Conservation (phyloP, 495 filamentous ascomycete species). For the Aspergillus wentii region DNA sequence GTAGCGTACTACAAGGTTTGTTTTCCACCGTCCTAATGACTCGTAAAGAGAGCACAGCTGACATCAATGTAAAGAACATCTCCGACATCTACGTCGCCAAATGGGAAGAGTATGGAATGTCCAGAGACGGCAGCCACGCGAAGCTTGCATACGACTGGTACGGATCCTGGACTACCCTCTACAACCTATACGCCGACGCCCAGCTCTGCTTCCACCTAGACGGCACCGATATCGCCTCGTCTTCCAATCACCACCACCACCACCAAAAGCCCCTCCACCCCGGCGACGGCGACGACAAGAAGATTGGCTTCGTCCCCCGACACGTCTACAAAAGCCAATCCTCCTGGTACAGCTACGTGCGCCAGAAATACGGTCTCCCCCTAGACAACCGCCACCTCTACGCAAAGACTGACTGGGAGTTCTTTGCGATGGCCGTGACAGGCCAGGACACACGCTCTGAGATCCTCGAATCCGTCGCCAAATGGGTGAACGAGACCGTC, state of each 20-base stretch:
- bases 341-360: slow-evolving; percentile 81
- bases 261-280: slow-evolving; percentile 42
- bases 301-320: slow-evolving; percentile 57
- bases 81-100: slow-evolving; percentile 73
- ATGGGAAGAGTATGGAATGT: slow-evolving; percentile 79
- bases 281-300: slow-evolving; percentile 2
- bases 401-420: slow-evolving; percentile 91
- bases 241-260: slow-evolving; percentile 1
- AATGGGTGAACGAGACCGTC: slow-evolving; percentile 81
- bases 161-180: slow-evolving; percentile 92
- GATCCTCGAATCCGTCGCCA: slow-evolving; percentile 72
- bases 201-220: slow-evolving; percentile 77
- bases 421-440: slow-evolving; percentile 80
- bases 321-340: slow-evolving; percentile 79
- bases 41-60: no score
- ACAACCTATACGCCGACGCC: slow-evolving; percentile 83
- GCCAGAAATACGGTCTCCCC: slow-evolving; percentile 75
- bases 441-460: slow-evolving; percentile 58
- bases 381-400: slow-evolving; percentile 84
- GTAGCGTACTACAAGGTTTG: slow-evolving; percentile 59
- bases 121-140: slow-evolving; percentile 75
- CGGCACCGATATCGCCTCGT: slow-evolving; percentile 18
- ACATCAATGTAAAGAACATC: slow-evolving; percentile 54
- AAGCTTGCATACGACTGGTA: slow-evolving; percentile 94
- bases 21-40: neutral